A percentile compares a stretch with the other conserved stretches of the same genome.
These are phyloP conservation scores for Besnoitia besnoiti DNA, from an alignment of 169 alveolate genomes.

Conservation along the genomic window DNA sequence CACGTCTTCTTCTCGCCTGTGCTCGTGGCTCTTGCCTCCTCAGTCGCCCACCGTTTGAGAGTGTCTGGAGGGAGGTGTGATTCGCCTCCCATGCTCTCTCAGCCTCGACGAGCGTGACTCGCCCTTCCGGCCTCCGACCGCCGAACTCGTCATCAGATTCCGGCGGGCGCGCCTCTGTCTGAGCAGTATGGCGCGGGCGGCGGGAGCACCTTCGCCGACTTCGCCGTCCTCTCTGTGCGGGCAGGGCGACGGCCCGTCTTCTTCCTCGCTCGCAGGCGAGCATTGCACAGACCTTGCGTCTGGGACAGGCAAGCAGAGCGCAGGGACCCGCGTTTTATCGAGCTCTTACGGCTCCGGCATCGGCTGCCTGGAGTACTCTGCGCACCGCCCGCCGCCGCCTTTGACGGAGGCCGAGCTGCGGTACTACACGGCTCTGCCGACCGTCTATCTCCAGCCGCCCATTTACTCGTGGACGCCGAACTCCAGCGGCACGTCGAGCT, in stretches of 20 bases:
- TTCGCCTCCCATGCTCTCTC: too few species aligned
- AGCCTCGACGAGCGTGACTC: too few species aligned
- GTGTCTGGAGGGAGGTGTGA: too few species aligned
- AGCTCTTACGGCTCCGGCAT: not conserved
- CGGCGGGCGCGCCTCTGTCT: not conserved
- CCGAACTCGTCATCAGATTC: not conserved
- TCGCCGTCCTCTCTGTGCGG: not conserved
- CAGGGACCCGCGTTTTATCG: not conserved
- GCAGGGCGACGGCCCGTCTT: not conserved
- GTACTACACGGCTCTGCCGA: not conserved
- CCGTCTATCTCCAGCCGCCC: not conserved
- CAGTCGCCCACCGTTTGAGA: too few species aligned
- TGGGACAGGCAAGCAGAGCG: not conserved
- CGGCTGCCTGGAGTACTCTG: not conserved
- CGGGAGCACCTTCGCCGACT: not conserved
- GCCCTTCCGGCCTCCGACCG: too few species aligned
- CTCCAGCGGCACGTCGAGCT: not conserved
- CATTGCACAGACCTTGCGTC: not conserved
- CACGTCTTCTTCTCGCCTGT: too few species aligned
- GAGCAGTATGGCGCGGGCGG: not conserved
- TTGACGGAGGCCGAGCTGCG: constrained; percentile 39
- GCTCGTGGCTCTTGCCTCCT: too few species aligned
- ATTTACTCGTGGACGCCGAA: not conserved
- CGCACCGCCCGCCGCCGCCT: not conserved
- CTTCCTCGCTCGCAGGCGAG: not conserved